phyloP scores from a whole-genome alignment of 768 basidiomycete species.

The Phylloporus sp. region DNA sequence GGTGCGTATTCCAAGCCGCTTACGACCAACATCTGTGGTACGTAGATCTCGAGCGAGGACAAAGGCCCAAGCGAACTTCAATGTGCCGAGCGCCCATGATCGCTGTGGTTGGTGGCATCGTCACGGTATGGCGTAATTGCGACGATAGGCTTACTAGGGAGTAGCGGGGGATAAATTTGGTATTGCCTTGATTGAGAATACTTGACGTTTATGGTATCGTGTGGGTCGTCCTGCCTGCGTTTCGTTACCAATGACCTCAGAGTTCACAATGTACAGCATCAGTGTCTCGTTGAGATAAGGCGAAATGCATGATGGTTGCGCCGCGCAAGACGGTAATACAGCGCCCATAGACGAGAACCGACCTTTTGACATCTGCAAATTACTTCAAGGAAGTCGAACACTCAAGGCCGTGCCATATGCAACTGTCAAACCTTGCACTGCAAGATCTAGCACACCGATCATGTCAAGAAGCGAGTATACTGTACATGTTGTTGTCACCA shows the following conservation, averaged over 20 bases:
- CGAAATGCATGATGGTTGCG: not conserved
- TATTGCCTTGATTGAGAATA: not conserved
- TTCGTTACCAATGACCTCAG: not conserved
- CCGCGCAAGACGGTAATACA: not conserved
- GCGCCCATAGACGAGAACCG: not conserved
- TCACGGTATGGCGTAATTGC: not conserved
- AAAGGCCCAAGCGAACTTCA: not conserved
- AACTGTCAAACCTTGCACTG: not conserved
- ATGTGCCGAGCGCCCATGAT: slow-evolving; percentile 10
- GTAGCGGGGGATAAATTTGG: not conserved
- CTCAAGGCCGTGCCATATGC: not conserved
- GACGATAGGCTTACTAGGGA: not conserved
- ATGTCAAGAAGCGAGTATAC: slow-evolving; percentile 7
- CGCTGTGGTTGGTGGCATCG: not conserved
- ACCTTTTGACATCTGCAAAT: not conserved
- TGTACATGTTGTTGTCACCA: slow-evolving; percentile 37
- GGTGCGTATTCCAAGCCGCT: not conserved
- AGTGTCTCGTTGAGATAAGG: not conserved
- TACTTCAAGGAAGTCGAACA: not conserved
- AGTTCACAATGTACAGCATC: not conserved
- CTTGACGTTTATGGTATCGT: not conserved
- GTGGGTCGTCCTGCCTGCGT: not conserved
- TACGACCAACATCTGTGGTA: not conserved
- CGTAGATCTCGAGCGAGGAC: not conserved
- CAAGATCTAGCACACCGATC: slow-evolving; percentile 2